A percentile compares a stretch with the other conserved stretches of the same genome.
phyloP scores from a whole-genome alignment of 2,329 filamentous ascomycete genomes.

The Penicillium sp. region DNA sequence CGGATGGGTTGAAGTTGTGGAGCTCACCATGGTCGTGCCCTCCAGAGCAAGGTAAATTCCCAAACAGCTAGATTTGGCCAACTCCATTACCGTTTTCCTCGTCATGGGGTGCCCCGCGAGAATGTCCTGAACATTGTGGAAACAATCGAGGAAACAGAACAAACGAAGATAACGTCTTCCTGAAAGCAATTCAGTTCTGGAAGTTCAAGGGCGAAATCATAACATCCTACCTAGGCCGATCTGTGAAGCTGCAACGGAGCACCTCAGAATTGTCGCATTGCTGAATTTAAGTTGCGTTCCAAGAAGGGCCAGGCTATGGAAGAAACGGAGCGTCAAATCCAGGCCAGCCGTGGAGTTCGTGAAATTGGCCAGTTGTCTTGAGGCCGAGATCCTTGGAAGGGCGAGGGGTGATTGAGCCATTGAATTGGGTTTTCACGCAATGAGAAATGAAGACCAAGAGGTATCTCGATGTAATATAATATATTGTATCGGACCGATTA shows the following conservation, averaged over 20 bases:
- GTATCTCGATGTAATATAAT: neutral
- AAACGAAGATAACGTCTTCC: constrained; percentile 61
- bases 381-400: constrained; percentile 8
- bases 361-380: constrained; percentile 21
- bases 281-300: constrained; percentile 14
- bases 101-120: constrained; percentile 16
- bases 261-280: constrained; percentile 29
- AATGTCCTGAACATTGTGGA: constrained; percentile 51
- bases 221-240: constrained; percentile 39
- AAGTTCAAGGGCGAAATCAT: neutral
- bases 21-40: constrained; percentile 57
- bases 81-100: constrained; percentile 45
- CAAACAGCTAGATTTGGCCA: constrained; percentile 55
- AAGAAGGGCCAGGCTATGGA: constrained; percentile 18
- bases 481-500: neutral
- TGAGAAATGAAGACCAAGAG: neutral
- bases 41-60: constrained; percentile 66
- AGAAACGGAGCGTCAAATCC: constrained; percentile 21
- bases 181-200: constrained; percentile 15
- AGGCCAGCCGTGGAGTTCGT: constrained; percentile 21
- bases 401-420: constrained; percentile 4
- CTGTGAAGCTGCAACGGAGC: constrained; percentile 35
- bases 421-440: neutral
- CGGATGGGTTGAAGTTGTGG: constrained; percentile 5
- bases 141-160: constrained; percentile 62